These are phyloP conservation scores for Phytophthora pisi DNA, from an alignment of 352 stramenopile genomes.

Conservation along the genomic window DNA sequence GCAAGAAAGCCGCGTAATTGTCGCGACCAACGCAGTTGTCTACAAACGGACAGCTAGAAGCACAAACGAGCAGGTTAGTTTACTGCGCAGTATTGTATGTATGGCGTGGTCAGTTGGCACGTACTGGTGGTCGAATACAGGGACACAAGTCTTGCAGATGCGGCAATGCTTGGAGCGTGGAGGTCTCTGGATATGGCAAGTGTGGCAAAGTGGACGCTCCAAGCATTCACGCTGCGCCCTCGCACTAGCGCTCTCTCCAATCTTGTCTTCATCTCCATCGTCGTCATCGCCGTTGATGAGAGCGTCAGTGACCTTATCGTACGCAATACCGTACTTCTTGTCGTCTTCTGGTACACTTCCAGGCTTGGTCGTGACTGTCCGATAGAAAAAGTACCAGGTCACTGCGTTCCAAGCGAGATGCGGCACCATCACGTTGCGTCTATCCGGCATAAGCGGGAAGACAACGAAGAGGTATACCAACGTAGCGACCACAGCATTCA, in stretches of 20 bases:
- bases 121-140: constrained; percentile 98
- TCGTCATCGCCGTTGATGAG: constrained; percentile 35
- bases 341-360: constrained; percentile 51
- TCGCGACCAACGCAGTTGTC: constrained; percentile 98
- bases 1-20: constrained; percentile 95
- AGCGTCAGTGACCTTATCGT: constrained; percentile 63
- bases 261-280: constrained; percentile 20
- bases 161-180: constrained; percentile 86
- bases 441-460: constrained; percentile 61
- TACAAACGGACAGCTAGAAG: constrained; percentile 93
- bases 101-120: constrained; percentile 17
- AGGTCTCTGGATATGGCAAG: constrained; percentile 78
- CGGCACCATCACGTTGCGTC: constrained; percentile 58
- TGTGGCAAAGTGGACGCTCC: constrained; percentile 83
- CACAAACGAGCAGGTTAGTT: constrained; percentile 18
- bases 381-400: constrained; percentile 72
- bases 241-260: constrained; percentile 20
- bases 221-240: constrained; percentile 39
- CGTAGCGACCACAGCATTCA: constrained; percentile 49
- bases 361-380: constrained; percentile 61
- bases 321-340: constrained; percentile 46
- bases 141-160: constrained; percentile 94
- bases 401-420: constrained; percentile 66
- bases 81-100: constrained; percentile 1
- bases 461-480: constrained; percentile 60